Conservation (phyloP, 208 protist species). For the Trypanosoma theileri region DNA sequence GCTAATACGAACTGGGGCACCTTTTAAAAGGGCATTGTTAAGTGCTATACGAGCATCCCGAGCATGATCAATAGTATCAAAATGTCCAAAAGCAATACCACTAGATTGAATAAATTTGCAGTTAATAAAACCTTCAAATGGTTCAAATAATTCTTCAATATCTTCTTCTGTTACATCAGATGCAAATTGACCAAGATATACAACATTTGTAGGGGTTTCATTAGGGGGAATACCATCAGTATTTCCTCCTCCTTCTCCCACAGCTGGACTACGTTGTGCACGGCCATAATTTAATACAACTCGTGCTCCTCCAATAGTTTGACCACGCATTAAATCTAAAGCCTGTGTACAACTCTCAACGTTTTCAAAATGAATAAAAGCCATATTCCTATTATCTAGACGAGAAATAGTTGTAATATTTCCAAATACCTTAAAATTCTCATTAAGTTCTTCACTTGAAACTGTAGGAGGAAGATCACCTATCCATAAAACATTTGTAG, state of each 20-base stretch:
- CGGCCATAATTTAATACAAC: conserved; percentile 87
- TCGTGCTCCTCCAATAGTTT: conserved; percentile 64
- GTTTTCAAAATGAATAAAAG: conserved; percentile 84
- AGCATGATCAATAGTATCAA: conserved; percentile 69
- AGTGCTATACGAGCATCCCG: conserved; percentile 56
- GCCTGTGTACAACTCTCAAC: conserved; percentile 83
- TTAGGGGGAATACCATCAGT: conserved; percentile 55
- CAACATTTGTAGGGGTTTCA: conserved; percentile 81
- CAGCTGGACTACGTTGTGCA: conserved; percentile 34
- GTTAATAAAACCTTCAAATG: conserved; percentile 87
- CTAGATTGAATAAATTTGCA: conserved; percentile 61
- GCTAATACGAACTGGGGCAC: conserved; percentile 71
- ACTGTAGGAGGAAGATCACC: conserved; percentile 72
- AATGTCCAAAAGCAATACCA: conserved; percentile 85
- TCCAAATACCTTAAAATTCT: conserved; percentile 82
- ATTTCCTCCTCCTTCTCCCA: conserved; percentile 9
- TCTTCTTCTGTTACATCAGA: conserved; percentile 60
- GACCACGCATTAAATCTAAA: conserved; percentile 69
- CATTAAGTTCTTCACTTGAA: conserved; percentile 62
- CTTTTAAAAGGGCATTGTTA: conserved; percentile 50
- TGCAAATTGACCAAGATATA: conserved; percentile 82
- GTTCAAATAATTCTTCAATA: conserved; percentile 64
- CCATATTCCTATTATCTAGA: conserved; percentile 67
- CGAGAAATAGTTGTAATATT: conserved; percentile 65
- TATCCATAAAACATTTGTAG: conserved; percentile 82